These are phyloP conservation scores for Aspergillus bombycis DNA, from an alignment of 2,329 filamentous ascomycete genomes.

Conservation along the genomic window DNA sequence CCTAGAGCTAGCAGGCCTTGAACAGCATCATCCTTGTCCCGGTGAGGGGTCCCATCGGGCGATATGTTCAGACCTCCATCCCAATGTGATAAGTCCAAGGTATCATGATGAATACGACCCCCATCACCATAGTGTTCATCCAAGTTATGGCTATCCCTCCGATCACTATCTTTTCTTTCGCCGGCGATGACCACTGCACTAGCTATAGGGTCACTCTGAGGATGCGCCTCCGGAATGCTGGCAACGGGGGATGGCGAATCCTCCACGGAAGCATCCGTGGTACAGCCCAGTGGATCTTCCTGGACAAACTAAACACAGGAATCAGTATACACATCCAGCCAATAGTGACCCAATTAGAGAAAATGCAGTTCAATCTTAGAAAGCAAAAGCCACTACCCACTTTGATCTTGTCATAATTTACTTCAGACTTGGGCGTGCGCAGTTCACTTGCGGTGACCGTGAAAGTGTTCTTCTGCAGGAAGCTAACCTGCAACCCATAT, in stretches of 20 bases:
- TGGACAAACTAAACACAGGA: slow-evolving; percentile 27
- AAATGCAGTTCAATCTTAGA: neutral
- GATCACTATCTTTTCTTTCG: neutral
- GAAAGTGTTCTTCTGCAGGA: slow-evolving; percentile 54
- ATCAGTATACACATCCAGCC: slow-evolving; percentile 2
- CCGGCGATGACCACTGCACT: neutral
- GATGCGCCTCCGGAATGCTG: neutral
- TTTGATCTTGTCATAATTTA: slow-evolving; percentile 25
- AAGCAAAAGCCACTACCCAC: slow-evolving; percentile 12
- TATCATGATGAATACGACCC: neutral
- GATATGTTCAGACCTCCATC: neutral
- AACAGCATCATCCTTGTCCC: slow-evolving; percentile 31
- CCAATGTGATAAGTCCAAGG: neutral
- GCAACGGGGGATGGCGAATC: slow-evolving; percentile 9
- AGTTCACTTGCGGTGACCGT: slow-evolving; percentile 36
- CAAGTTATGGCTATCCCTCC: neutral
- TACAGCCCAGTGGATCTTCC: slow-evolving; percentile 21
- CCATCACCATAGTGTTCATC: neutral
- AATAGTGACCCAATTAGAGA: too few species aligned
- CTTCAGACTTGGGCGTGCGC: slow-evolving; percentile 4
- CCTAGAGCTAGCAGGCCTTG: slow-evolving; percentile 31
- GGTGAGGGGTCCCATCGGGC: slow-evolving; percentile 13
- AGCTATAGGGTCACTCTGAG: neutral
- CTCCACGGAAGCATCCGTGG: slow-evolving; percentile 12
- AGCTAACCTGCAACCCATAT: slow-evolving; percentile 53